Conservation (phyloP, 2,329 filamentous ascomycete species). For the Exophiala sideris region DNA sequence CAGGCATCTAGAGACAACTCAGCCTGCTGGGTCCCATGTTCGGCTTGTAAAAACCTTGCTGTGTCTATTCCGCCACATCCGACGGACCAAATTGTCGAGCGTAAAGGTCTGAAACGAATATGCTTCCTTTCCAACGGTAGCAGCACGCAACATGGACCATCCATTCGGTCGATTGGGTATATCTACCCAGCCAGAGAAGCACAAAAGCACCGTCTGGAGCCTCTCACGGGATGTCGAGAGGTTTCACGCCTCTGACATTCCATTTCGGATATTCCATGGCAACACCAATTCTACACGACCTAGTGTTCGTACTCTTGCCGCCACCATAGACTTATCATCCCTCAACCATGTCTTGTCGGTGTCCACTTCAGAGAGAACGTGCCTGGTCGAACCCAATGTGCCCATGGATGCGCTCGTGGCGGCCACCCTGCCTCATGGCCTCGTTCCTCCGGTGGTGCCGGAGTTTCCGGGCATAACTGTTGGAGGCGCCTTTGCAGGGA, state of each 20-base stretch:
- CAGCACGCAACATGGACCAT: too few relatives aligned
- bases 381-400: conserved; percentile 67
- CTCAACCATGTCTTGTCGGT: conserved; percentile 63
- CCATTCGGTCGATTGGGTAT: not conserved
- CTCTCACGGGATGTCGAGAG: conserved; percentile 17
- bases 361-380: conserved; percentile 52
- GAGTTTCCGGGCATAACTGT: conserved; percentile 71
- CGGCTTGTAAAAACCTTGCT: too few relatives aligned
- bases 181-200: not conserved
- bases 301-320: conserved; percentile 41
- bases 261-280: conserved; percentile 58
- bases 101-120: too few relatives aligned
- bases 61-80: too few relatives aligned
- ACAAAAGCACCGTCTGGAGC: conserved; percentile 5
- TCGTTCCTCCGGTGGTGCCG: conserved; percentile 66
- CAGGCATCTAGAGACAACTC: too few relatives aligned
- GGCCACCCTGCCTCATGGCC: conserved; percentile 52
- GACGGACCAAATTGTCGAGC: too few relatives aligned
- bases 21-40: too few relatives aligned
- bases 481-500: conserved; percentile 66
- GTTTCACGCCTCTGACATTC: conserved; percentile 31
- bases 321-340: conserved; percentile 64
- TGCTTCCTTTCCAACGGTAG: too few relatives aligned
- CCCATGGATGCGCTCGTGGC: conserved; percentile 63
- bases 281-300: conserved; percentile 54